Evolutionary conservation across 108 stramenopile species (phyloP), one percentile per base, ranked within the genome.

Genomic region (Pseudonitzschia delicatissima): DNA sequence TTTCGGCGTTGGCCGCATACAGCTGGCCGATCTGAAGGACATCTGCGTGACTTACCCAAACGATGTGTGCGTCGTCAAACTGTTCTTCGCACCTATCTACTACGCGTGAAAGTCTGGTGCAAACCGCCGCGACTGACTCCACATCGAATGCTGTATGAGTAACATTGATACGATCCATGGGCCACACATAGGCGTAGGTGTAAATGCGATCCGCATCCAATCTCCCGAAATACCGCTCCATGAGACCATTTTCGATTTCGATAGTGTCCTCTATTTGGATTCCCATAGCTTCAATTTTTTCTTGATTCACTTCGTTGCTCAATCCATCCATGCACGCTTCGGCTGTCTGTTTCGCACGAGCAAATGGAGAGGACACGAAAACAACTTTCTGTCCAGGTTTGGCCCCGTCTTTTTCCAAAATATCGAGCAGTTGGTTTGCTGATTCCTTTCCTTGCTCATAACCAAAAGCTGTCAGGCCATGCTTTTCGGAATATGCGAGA

Each of bases 191-290:
- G 7, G 75, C 71, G 67, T 92, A 71, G 12, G 88, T 90, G 57
- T 68, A 62, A 27, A 92, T 74, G 34, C 81, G 78, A 65, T 77
- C 82, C 5, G 50, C 86, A 59, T 92, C 91, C 28, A 92, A 62
- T 48, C 84, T 62, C 3, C 91, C 91, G 81, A 92, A 92, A 55
- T 74, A 88, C 34, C 91, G 72, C 72, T 92, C 91, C 85, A 92
- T 87, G 3, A 92, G 75, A 21, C 82, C 57, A 59, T 89, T 81
- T 26, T 86, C 81, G 26, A 86, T 44, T 11, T 59, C 11, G 18
- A 92, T 78, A 45, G 76, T 72, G 3, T 53, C 36, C 3, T 68
- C 45, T 45, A 91, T 77, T 26, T 72, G 66, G 23, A 91, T 42
- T 11, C 77, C 82, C 72, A 86, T 45, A 8, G 53, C 58, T 25